These are phyloP conservation scores for Pseudocercospora musae DNA, from an alignment of 2,329 filamentous ascomycete genomes.

Conservation along the genomic window DNA sequence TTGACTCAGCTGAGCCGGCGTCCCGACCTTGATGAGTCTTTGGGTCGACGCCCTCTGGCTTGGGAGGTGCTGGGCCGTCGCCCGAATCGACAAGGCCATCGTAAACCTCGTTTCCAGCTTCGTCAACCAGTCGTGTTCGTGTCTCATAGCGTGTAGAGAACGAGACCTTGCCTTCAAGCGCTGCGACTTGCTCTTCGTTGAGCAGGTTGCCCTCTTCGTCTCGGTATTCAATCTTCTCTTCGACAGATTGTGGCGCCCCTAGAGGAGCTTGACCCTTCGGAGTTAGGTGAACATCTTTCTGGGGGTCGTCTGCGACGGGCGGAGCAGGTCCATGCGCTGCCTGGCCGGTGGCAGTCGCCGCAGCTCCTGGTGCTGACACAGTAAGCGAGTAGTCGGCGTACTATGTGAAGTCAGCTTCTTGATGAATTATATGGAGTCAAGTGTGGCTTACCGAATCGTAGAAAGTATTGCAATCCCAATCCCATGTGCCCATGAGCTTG, in stretches of 20 bases:
- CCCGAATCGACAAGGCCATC: slow-evolving; percentile 42
- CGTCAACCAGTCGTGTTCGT: slow-evolving; percentile 79
- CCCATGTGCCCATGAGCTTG: slow-evolving; percentile 87
- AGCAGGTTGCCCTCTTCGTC: slow-evolving; percentile 91
- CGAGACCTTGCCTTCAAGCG: slow-evolving; percentile 85
- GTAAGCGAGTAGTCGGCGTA: slow-evolving; percentile 35
- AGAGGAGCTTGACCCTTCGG: slow-evolving; percentile 32
- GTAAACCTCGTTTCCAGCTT: slow-evolving; percentile 71
- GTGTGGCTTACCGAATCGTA: slow-evolving; percentile 71
- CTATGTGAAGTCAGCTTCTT: slow-evolving; percentile 13
- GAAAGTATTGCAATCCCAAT: slow-evolving; percentile 98
- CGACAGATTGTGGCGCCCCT: slow-evolving; percentile 39
- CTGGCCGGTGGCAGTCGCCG: slow-evolving; percentile 27
- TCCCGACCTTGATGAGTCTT: slow-evolving; percentile 55
- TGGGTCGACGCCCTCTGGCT: slow-evolving; percentile 45
- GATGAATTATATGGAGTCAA: neutral
- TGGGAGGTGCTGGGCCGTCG: slow-evolving; percentile 41
- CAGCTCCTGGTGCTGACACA: slow-evolving; percentile 21
- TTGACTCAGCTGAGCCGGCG: slow-evolving; percentile 35
- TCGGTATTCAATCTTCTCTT: slow-evolving; percentile 89
- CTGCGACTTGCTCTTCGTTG: slow-evolving; percentile 75
- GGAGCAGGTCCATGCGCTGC: slow-evolving; percentile 33
- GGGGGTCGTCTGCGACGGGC: slow-evolving; percentile 37
- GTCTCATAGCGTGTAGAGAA: slow-evolving; percentile 97
- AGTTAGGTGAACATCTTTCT: slow-evolving; percentile 37